Base-by-base conservation (phyloP, 495 filamentous ascomycete genomes). In the Aspergillus kassunensis region DNA sequence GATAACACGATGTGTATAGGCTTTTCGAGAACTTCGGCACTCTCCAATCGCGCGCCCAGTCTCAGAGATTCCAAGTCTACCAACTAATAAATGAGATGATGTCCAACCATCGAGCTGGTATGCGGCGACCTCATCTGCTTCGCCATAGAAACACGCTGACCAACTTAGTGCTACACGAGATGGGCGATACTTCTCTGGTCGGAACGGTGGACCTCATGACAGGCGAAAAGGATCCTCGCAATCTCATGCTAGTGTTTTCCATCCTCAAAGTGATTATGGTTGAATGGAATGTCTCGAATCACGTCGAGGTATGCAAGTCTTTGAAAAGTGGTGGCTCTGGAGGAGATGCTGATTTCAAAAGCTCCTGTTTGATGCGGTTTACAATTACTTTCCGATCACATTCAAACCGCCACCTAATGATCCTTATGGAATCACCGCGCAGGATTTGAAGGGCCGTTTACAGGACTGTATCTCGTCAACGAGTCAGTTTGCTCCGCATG, bases 371-470 rank as follows among this genome's bases (percentile, higher is more conserved):
- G 86, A 90, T 54, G 72, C 85, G 4, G 84, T 86, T 13, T 90
- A 87, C 61, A 87, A 87, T 54, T 90, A 90, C 64, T 90, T 89
- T 60, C 86, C 86, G 0, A 89, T 90, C 48, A 88, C 86, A 0
- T 90, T 89, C 64, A 75, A 80, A 55, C 86, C 86, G 18, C 86
- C 86, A 0, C 86, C 86, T 8, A 83, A 87, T 50, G 86, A 89
- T 58, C 85, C 86, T 4, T 89, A 87, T 37, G 80, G 83, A 5
- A 88, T 90, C 50, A 87, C 86, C 23, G 78, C 86, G 4, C 84
- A 89, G 63, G 80, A 90, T 53, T 64, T 90, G 40, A 90, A 90
- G 54, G 72, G 74, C 34, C 76, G 86, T 18, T 66, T 90, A n/a
- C 76, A 86, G 49, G 80, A 81, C 35, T 90, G 86, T 57, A 84